phyloP scores from a whole-genome alignment of 2,329 filamentous ascomycete genomes.

The Arthrocladium fulminans region DNA sequence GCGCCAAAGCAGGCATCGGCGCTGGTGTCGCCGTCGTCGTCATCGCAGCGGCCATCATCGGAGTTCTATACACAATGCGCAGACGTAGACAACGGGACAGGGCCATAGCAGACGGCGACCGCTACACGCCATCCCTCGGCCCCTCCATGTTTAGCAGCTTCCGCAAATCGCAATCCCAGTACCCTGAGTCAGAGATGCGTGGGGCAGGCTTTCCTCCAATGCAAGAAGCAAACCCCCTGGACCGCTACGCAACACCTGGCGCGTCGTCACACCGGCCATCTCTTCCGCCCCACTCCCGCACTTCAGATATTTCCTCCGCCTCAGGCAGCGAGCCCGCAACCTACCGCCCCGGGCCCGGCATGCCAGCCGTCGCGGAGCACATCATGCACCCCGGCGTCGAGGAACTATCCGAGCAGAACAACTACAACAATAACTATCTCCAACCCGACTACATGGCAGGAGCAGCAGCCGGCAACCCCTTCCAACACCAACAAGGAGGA shows the following conservation, averaged over 20 bases:
- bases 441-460: not conserved
- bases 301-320: slow-evolving; percentile 1
- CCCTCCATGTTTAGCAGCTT: slow-evolving; percentile 6
- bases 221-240: slow-evolving; percentile 5
- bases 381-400: not conserved
- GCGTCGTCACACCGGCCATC: not conserved
- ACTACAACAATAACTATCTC: not conserved
- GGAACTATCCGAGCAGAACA: slow-evolving; percentile 5
- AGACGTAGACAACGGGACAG: slow-evolving; percentile 15
- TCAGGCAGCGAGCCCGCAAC: slow-evolving; percentile 1
- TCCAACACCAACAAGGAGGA: not conserved
- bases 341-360: slow-evolving; percentile 6
- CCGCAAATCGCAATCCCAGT: slow-evolving; percentile 1
- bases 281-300: not conserved
- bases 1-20: slow-evolving; percentile 22
- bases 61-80: slow-evolving; percentile 19
- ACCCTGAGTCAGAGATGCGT: slow-evolving; percentile 17
- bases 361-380: slow-evolving; percentile 4
- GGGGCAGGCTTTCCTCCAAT: slow-evolving; percentile 10
- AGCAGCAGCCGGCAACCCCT: not conserved
- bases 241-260: slow-evolving; percentile 5
- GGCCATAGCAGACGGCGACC: slow-evolving; percentile 12
- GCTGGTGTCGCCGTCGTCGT: slow-evolving; percentile 18
- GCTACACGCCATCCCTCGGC: slow-evolving; percentile 13
- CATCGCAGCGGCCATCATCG: slow-evolving; percentile 18